A percentile compares a stretch with the other conserved stretches of the same genome.
phyloP scores from a whole-genome alignment of 73 alveolate genomes.

The Breviolum minutum region DNA sequence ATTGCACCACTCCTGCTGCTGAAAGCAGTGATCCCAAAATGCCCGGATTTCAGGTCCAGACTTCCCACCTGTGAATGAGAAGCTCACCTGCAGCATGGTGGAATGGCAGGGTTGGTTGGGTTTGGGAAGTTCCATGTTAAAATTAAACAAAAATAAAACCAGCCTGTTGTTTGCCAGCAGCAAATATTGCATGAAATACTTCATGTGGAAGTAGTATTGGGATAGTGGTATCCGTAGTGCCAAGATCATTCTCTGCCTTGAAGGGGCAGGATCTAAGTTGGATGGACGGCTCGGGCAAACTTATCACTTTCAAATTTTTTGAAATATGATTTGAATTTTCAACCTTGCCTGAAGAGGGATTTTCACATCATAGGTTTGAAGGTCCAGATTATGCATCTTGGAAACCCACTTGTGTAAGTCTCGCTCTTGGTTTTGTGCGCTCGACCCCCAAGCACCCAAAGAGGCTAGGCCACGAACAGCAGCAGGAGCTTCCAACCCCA shows the following conservation, averaged over 20 bases:
- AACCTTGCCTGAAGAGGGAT: not conserved
- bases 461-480: not conserved
- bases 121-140: not conserved
- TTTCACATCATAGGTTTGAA: not conserved
- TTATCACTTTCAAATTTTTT: not conserved
- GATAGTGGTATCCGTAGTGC: not conserved
- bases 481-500: not conserved
- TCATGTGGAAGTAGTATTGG: conserved; percentile 9
- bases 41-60: not conserved
- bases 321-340: not conserved
- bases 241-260: not conserved
- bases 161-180: not conserved
- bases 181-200: not conserved
- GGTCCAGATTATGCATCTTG: not conserved
- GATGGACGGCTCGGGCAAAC: not conserved
- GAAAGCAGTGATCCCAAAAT: not conserved
- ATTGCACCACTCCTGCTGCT: not conserved
- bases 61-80: not conserved
- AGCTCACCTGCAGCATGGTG: not conserved
- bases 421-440: not conserved
- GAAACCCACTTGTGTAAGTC: not conserved
- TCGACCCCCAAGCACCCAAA: conserved; percentile 8
- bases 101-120: not conserved
- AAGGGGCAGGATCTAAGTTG: not conserved
- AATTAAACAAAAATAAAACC: not conserved